Evolutionary conservation across 257 asterid genomes (phyloP), one percentile per base, ranked within the genome.

Genomic region (Catharanthus roseus): DNA sequence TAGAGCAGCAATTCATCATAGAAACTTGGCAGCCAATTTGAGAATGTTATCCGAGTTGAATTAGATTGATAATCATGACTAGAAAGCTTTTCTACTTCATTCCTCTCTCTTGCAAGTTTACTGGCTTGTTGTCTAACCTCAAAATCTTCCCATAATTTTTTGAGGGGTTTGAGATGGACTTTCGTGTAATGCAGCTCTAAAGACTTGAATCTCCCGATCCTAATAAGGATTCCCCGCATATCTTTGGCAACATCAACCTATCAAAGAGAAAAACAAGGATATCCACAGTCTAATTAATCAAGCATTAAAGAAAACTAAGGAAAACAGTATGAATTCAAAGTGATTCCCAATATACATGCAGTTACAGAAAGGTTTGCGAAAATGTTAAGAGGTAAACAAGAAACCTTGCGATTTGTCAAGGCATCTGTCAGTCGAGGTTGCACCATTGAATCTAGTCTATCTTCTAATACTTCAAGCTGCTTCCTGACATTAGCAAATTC

Each of bases 381-480:
- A 49, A 49, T n/a, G 8, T 49, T 49, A 49, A 65, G 72, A 34
- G 15, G 72, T 28, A 72, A 74, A 34, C 73, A 73, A 41, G 66
- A 72, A 72, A 91, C 99, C 97, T 89, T 91, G 80, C 91, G 86
- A 73, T 77, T 88, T 82, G 82, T 86, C 80, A 95, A 80, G 61
- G 99, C 96, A 80, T 95, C 99, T 12, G 93, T 88, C 66, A 95
- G 82, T 74, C 88, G 97, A 81, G 97, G 96, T 76, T 95, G 99
- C 65, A 95, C 99, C 93, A 95, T 92, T 31, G 93, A 85, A 78
- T 95, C 99, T 72, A 95, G 84, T 86, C 99, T 88, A 80, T 95
- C 97, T 83, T 95, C 99, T 77, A 95, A 78, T 64, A 95, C 97
- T 87, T 91, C 97, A 74, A 95, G 99, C 78, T 95, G 97, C 88